Conservation (phyloP, 805 yeast genomes). For the Cephaloascus fragrans region DNA sequence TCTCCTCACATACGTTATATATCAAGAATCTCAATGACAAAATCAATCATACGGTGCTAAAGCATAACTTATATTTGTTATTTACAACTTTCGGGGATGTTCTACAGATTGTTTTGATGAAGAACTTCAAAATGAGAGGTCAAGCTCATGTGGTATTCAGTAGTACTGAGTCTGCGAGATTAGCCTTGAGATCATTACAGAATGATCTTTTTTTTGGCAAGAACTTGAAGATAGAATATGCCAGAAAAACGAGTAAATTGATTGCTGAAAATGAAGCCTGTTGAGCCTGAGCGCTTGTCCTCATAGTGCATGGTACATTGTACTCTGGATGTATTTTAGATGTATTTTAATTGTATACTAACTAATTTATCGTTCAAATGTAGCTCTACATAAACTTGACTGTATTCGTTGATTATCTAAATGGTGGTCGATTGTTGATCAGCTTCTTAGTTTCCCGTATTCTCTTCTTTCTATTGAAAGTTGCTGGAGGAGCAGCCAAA, state of each 20-base stretch:
- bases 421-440: neutral
- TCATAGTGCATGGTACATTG: no score
- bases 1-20: slow-evolving; percentile 45
- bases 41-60: slow-evolving; percentile 30
- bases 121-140: slow-evolving; percentile 41
- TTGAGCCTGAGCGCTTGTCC: no score
- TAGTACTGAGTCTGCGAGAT: slow-evolving; percentile 36
- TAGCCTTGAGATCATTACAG: slow-evolving; percentile 39
- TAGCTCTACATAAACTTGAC: neutral
- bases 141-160: slow-evolving; percentile 57
- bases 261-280: slow-evolving; percentile 6
- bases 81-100: slow-evolving; percentile 62
- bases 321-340: no score
- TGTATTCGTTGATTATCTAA: neutral
- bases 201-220: slow-evolving; percentile 44
- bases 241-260: slow-evolving; percentile 16
- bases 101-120: slow-evolving; percentile 33
- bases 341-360: no score
- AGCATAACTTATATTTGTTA: slow-evolving; percentile 45
- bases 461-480: no score
- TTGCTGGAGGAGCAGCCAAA: no score
- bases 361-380: no score
- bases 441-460: no score
- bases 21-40: slow-evolving; percentile 51
- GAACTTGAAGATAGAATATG: slow-evolving; percentile 30